Evolutionary conservation across 1,284 basidiomycete genomes (phyloP).

Genomic region (Agaricales sp.): DNA sequence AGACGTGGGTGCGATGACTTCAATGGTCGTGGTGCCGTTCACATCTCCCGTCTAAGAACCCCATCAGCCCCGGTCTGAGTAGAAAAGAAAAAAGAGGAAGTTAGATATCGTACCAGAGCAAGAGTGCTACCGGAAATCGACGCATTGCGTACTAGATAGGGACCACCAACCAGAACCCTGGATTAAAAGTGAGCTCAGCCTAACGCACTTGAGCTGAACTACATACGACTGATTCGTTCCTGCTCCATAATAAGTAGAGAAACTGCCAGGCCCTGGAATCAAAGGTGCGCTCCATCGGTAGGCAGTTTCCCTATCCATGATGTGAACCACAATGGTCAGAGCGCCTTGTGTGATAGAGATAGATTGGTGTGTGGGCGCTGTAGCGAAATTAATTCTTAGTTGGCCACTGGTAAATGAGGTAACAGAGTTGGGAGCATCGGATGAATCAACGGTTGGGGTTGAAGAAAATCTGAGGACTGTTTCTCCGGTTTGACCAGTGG

Average conservation of each 20-base stretch:
- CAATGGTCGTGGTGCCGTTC: conserved; percentile 33
- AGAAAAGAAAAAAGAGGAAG: background rate
- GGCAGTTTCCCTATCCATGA: conserved; percentile 35
- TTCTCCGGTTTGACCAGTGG: conserved; percentile 30
- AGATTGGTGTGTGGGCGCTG: conserved; percentile 23
- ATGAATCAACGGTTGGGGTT: conserved; percentile 19
- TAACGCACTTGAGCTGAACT: background rate
- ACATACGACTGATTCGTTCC: conserved; percentile 34
- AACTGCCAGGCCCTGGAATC: conserved; percentile 24
- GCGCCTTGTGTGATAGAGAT: conserved; percentile 20
- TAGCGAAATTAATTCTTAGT: conserved; percentile 27
- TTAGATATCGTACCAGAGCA: conserved; percentile 19
- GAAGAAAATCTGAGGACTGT: conserved; percentile 26
- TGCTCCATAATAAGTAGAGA: conserved; percentile 34
- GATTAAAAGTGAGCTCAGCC: background rate
- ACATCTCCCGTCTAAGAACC: conserved; percentile 20
- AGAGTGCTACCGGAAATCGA: conserved; percentile 24
- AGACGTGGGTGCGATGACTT: conserved; percentile 29
- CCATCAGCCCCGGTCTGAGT: background rate
- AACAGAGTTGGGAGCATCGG: conserved; percentile 17
- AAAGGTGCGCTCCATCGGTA: conserved; percentile 37
- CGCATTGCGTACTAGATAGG: conserved; percentile 38
- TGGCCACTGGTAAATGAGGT: conserved; percentile 21
- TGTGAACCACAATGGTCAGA: conserved; percentile 23
- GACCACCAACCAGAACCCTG: conserved; percentile 40